Percentiles rank a stretch among this genome's conserved stretches.
These are phyloP conservation scores for Coemansia pectinata DNA, from an alignment of 192 early-diverging fungal genomes.

Conservation along the genomic window DNA sequence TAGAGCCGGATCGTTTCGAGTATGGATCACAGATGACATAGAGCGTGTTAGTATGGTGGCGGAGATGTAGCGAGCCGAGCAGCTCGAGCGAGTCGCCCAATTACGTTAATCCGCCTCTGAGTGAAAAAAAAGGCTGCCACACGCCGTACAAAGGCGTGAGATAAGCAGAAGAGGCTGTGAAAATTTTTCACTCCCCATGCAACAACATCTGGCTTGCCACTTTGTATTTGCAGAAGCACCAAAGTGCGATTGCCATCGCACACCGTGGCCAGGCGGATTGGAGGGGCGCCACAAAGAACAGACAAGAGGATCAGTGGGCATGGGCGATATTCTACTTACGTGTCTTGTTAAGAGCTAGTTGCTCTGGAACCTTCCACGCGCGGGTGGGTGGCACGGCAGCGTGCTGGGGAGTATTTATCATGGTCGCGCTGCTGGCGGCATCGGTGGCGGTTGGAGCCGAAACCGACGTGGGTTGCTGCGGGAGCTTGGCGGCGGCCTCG, in stretches of 20 bases:
- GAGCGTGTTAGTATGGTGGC: neutral
- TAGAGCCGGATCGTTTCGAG: neutral
- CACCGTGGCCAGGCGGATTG: neutral
- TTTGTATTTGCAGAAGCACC: neutral
- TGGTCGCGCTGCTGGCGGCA: neutral
- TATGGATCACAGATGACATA: neutral
- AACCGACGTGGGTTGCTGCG: conserved; percentile 4
- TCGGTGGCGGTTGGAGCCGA: neutral
- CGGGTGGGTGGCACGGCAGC: conserved; percentile 32
- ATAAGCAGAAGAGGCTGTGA: neutral
- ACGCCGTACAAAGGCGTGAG: neutral
- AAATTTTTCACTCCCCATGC: conserved; percentile 3
- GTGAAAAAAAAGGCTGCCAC: neutral
- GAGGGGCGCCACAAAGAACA: neutral
- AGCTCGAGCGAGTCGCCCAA: neutral
- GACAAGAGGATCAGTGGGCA: too few relatives aligned
- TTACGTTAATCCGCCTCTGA: neutral
- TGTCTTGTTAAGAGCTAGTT: conserved; percentile 17
- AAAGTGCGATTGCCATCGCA: neutral
- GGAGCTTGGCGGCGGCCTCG: neutral
- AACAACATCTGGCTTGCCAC: neutral
- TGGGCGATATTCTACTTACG: conserved; percentile 25
- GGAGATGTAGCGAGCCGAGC: neutral
- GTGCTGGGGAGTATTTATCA: conserved; percentile 15
- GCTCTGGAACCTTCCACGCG: conserved; percentile 59